Conservation (phyloP, 139 green algal species). For the Gonium pectorale region DNA sequence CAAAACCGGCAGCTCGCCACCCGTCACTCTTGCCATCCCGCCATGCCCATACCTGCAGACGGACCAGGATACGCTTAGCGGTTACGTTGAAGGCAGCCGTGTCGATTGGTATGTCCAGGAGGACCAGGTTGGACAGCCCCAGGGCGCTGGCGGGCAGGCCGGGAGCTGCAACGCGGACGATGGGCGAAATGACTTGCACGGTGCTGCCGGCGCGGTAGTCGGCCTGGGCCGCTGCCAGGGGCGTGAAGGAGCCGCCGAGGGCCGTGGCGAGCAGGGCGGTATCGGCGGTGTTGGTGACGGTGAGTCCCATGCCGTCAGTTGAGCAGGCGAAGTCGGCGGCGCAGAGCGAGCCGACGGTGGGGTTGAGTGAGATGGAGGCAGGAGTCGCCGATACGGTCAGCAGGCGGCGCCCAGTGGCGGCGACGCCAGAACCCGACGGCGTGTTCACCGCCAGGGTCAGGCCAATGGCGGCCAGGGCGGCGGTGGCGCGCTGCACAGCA, state of each 20-base stretch:
- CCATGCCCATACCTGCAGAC: constrained; percentile 1
- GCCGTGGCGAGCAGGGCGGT: constrained; percentile 2
- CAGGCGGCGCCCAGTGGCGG: neutral
- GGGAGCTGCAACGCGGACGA: constrained; percentile 6
- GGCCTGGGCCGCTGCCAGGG: neutral
- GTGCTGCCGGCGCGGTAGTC: neutral
- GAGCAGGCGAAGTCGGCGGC: neutral
- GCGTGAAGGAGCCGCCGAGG: neutral
- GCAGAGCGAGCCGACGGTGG: constrained; percentile 3
- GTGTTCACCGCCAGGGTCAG: neutral
- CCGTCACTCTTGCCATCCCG: no score
- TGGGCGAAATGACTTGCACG: neutral
- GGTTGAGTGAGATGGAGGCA: neutral
- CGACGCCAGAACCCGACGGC: no score
- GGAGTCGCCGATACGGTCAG: neutral
- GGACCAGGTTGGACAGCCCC: neutral
- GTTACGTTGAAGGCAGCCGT: neutral
- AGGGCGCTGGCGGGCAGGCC: neutral
- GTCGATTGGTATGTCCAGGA: constrained; percentile 14
- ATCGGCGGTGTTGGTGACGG: neutral
- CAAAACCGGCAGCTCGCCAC: no score
- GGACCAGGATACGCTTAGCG: neutral
- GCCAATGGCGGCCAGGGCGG: neutral
- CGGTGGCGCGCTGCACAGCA: neutral
- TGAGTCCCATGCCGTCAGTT: neutral